phyloP scores from a whole-genome alignment of 192 early-diverging fungal genomes.

The Coemansia sp. region DNA sequence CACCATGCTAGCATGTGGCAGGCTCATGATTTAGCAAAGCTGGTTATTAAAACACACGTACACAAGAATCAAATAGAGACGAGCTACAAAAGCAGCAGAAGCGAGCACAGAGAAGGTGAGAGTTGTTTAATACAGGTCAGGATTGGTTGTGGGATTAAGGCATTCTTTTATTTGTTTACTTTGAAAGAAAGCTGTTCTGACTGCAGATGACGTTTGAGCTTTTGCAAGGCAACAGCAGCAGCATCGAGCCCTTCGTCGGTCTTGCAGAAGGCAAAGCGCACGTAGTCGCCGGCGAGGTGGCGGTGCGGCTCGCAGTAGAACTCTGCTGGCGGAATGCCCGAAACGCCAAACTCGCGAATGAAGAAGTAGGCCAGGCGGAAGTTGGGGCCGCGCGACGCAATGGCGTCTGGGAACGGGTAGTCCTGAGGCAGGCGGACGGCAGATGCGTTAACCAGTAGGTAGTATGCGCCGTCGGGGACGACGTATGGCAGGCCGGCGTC shows the following conservation, averaged over 20 bases:
- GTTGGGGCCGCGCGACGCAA: conserved; percentile 64
- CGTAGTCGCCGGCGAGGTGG: conserved; percentile 67
- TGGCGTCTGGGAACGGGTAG: conserved; percentile 59
- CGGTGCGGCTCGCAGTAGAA: conserved; percentile 78
- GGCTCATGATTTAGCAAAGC: too few species aligned
- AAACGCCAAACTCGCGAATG: conserved; percentile 85
- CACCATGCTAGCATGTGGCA: neutral
- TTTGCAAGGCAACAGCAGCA: conserved; percentile 67
- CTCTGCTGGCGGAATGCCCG: conserved; percentile 86
- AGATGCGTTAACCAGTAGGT: conserved; percentile 82
- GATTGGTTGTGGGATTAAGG: too few species aligned
- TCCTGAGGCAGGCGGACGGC: conserved; percentile 64
- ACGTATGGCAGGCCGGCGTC: conserved; percentile 74
- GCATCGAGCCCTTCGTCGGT: conserved; percentile 76
- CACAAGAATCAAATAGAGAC: too few species aligned
- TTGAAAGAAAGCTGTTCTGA: neutral
- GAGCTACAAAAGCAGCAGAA: too few species aligned
- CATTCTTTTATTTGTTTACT: too few species aligned
- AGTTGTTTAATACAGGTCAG: too few species aligned
- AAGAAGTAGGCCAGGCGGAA: conserved; percentile 84
- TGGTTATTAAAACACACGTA: too few species aligned
- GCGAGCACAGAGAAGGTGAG: too few species aligned
- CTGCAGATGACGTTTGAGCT: conserved; percentile 55
- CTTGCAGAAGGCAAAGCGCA: conserved; percentile 94
- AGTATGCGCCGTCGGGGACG: conserved; percentile 90